These are phyloP conservation scores for Gymnopus androsaceus DNA, from an alignment of 1,284 basidiomycete species.

Conservation along the genomic window DNA sequence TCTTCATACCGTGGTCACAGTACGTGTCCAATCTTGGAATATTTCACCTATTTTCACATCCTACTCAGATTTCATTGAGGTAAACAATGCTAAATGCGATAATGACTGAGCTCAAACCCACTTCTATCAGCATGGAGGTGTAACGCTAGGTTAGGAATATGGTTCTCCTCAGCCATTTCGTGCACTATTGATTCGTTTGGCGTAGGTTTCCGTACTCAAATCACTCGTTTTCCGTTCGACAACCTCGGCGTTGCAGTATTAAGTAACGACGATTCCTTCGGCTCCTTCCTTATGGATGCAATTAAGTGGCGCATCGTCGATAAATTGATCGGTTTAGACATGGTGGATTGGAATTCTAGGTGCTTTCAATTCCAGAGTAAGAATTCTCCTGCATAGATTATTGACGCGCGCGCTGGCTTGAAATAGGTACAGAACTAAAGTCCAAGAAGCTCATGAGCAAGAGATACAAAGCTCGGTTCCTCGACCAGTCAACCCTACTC, in stretches of 20 bases:
- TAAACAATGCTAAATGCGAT: neutral
- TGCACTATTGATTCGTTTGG: too few relatives aligned
- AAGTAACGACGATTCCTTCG: slow-evolving; percentile 9
- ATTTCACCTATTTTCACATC: neutral
- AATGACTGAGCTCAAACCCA: neutral
- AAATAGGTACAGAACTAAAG: too few relatives aligned
- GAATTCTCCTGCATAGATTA: neutral
- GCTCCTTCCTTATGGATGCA: slow-evolving; percentile 1
- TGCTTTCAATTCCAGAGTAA: neutral
- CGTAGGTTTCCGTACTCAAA: slow-evolving; percentile 25
- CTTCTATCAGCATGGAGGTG: slow-evolving; percentile 22
- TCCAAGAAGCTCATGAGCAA: too few relatives aligned
- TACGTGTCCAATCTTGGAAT: slow-evolving; percentile 15
- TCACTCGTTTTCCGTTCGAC: too few relatives aligned
- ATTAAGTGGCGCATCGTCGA: slow-evolving; percentile 22
- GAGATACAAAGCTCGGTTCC: too few relatives aligned
- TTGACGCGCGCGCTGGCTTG: too few relatives aligned
- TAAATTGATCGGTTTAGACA: slow-evolving; percentile 19
- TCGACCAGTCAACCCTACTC: too few relatives aligned
- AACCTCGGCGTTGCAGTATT: slow-evolving; percentile 23
- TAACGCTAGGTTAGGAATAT: slow-evolving; percentile 19
- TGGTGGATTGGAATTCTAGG: slow-evolving; percentile 21
- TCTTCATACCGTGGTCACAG: slow-evolving; percentile 26
- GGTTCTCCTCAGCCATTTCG: neutral
- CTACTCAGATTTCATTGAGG: slow-evolving; percentile 13